A percentile compares a stretch with the other conserved stretches of the same genome.
These are phyloP conservation scores for Arachnomyces sp. DNA, from an alignment of 2,329 filamentous ascomycete genomes.

Conservation along the genomic window DNA sequence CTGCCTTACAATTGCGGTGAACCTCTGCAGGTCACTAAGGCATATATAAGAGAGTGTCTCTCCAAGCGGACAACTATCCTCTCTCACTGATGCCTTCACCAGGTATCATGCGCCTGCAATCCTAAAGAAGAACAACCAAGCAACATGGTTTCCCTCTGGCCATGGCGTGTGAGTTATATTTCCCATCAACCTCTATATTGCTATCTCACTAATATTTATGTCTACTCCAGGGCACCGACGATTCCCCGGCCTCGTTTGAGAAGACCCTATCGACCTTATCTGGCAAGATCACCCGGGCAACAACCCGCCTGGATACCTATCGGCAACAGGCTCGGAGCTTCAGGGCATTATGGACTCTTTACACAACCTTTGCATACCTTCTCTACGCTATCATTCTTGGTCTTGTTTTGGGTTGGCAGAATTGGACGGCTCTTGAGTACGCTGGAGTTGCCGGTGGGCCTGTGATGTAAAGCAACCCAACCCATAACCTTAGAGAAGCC, in stretches of 20 bases:
- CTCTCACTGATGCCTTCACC: no score
- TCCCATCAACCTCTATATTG: not conserved
- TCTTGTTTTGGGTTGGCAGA: slow-evolving; percentile 74
- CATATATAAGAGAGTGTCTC: no score
- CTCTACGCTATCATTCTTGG: slow-evolving; percentile 73
- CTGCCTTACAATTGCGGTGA: no score
- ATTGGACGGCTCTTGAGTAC: slow-evolving; percentile 70
- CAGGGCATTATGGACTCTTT: slow-evolving; percentile 82
- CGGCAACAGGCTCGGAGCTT: slow-evolving; percentile 66
- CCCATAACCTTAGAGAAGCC: slow-evolving; percentile 4
- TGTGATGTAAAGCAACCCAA: slow-evolving; percentile 50
- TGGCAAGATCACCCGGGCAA: slow-evolving; percentile 68
- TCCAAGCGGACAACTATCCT: no score
- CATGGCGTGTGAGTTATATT: slow-evolving; percentile 58
- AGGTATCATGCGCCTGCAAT: no score
- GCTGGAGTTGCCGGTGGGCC: slow-evolving; percentile 70
- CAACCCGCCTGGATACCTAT: slow-evolving; percentile 63
- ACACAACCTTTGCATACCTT: slow-evolving; percentile 82
- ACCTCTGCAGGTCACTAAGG: no score
- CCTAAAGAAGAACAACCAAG: not conserved
- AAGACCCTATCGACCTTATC: slow-evolving; percentile 78
- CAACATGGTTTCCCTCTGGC: slow-evolving; percentile 75
- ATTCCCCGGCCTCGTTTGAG: slow-evolving; percentile 85
- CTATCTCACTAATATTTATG: slow-evolving; percentile 1
- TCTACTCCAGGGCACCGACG: slow-evolving; percentile 57